Base-by-base conservation (phyloP, 352 stramenopile genomes). In the Globisporangium alternatum region DNA sequence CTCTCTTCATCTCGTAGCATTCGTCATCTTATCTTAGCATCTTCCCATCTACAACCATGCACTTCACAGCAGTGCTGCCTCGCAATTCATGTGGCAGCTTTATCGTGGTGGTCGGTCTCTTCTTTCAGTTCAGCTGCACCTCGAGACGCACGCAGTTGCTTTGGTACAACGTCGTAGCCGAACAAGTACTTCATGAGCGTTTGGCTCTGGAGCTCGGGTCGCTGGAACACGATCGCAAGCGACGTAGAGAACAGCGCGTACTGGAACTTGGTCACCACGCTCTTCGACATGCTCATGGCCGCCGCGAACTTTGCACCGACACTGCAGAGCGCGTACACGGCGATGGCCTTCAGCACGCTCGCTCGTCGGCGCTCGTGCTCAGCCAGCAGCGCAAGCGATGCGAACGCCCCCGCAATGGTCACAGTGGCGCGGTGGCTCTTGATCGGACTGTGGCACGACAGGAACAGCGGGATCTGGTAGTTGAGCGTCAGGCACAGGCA, bases 331-430 rank as follows among this genome's bases (percentile, higher is more conserved):
- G 72, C 65, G 69, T 90, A 92, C 31, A 87, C 66, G 0, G 76
- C 70, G 35, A 88, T 70, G 17, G 78, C 77, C 62, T 90, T 88
- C 39, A 89, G 67, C 37, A 89, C 78, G 31, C 69, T 81, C 9
- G 69, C 65, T 13, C 81, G 81, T 7, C 83, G 81, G 53, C 76
- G 73, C 15, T 76, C 65, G 58, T 84, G 78, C 66, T 92, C 83
- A 9, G 71, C 68, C 22, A 81, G 45, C 51, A 92, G 54, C 3
- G 68, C 74, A 21, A 89, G 51, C 21, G 78, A 76, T 17, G 79
- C 74, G 35, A 86, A 60, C 30, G 65, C 60, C 6, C 81, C 78
- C 2, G 72, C 78, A 33, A 88, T 4, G 30, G 57, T 56, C 52
- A 84, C 75, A 1, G 70, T 74, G 37, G 56, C 43, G 22, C 54